Base-by-base conservation (phyloP, 2,329 filamentous ascomycete species). In the Xylaria sp. region DNA sequence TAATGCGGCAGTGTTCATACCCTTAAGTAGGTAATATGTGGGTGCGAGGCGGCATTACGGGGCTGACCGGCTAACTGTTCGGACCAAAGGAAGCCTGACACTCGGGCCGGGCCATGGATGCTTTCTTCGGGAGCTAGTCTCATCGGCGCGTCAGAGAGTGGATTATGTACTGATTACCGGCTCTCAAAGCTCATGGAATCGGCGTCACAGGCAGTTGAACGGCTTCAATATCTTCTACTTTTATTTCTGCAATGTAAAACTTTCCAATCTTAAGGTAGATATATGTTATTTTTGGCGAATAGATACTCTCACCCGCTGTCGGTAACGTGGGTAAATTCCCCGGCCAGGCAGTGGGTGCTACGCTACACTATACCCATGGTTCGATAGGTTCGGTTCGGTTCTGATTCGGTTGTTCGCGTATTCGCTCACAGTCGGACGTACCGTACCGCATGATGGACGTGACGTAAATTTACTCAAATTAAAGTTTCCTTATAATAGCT, bases 71-170 rank as follows among this genome's bases (percentile, higher is more conserved):
- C 38, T 66, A 70, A 59, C 61, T 11, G 10, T 40, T 68, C 68
- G 68, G 68, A 59, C 63, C 42, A 70, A 70, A 49, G 68, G 68
- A 70, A 65, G 48, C 44, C 48, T 59, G 57, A 51, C 57, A 61
- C 46, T 60, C 66, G 59, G 60, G 40, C 48, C 48, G 38, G 40
- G 63, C 23, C 51, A 44, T 59, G 56, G 17, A 36, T 38, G 7
- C 40, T 59, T 44, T 42, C 48, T 28, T 59, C 48, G 48, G 38
- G 17, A 63, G 44, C 36, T 51, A 54, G 59, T 63, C 26, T 54
- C 26, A n/a, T 58, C 53, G 53, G 65, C 20, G 36, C 44, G 59
- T 60, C 46, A 51, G 59, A 53, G 38, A 17, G 33, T 53, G 58
- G 51, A 26, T 26, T 23, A 28, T 38, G 44, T 53, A n/a, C 40